Evolutionary conservation across 139 green algal genomes (phyloP).

Genomic region (Micromonas commoda): DNA sequence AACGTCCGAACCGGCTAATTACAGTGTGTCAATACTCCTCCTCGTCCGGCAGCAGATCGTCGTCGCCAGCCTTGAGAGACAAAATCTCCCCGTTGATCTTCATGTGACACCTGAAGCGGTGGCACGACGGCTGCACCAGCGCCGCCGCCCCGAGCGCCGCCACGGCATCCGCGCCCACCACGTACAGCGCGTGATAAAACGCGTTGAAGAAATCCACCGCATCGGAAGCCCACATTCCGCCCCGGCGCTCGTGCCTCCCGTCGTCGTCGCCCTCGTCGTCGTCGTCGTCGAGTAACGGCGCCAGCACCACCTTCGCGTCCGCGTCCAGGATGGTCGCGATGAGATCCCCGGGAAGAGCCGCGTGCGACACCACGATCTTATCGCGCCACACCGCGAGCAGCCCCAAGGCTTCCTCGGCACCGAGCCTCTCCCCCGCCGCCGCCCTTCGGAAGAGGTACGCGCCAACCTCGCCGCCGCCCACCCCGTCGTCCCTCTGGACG

Average conservation of each 20-base stretch:
- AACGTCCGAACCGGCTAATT: too few relatives aligned
- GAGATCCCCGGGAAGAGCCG: neutral
- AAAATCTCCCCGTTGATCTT: neutral
- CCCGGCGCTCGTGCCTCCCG: neutral
- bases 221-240: neutral
- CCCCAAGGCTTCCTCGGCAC: neutral
- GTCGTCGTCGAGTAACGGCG: neutral
- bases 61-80: neutral
- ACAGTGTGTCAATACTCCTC: neutral
- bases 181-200: constrained; percentile 26
- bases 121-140: neutral
- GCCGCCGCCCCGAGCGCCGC: neutral
- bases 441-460: constrained; percentile 17
- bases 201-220: constrained; percentile 7
- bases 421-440: neutral
- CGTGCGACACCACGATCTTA: constrained; percentile 22
- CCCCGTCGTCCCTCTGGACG: neutral
- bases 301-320: constrained; percentile 6
- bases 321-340: neutral
- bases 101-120: constrained; percentile 8
- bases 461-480: neutral
- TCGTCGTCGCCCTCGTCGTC: neutral
- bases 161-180: constrained; percentile 14
- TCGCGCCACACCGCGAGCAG: neutral
- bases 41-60: neutral